phyloP scores from a whole-genome alignment of 2,329 filamentous ascomycete species.

The Phaeosphaeriaceae sp. region DNA sequence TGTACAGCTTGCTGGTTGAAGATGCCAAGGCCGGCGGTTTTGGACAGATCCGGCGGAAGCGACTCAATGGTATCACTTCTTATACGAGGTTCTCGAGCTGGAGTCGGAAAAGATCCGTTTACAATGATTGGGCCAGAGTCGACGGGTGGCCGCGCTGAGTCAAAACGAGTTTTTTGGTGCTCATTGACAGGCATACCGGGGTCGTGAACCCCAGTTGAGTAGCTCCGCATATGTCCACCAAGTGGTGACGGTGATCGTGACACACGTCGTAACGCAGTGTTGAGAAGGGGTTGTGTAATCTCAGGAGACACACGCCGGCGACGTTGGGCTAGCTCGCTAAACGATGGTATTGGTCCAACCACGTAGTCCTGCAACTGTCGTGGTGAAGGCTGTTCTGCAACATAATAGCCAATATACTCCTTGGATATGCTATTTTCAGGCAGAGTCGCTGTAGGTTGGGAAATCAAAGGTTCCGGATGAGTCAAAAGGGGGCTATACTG shows the following conservation, averaged over 20 bases:
- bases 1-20: slow-evolving; percentile 35
- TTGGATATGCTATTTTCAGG: slow-evolving; percentile 51
- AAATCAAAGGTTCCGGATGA: slow-evolving; percentile 24
- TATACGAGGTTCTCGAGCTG: slow-evolving; percentile 28
- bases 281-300: slow-evolving; percentile 46
- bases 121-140: slow-evolving; percentile 48
- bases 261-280: slow-evolving; percentile 42
- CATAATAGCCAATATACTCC: slow-evolving; percentile 59
- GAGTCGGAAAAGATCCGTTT: slow-evolving; percentile 48
- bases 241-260: slow-evolving; percentile 58
- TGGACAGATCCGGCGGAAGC: slow-evolving; percentile 25
- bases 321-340: slow-evolving; percentile 50
- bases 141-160: slow-evolving; percentile 33
- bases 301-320: slow-evolving; percentile 53
- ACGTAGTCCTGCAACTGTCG: slow-evolving; percentile 48
- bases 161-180: slow-evolving; percentile 35
- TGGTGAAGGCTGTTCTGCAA: slow-evolving; percentile 51
- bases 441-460: slow-evolving; percentile 4
- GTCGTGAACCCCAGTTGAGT: slow-evolving; percentile 40
- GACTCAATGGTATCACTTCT: slow-evolving; percentile 35
- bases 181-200: slow-evolving; percentile 17
- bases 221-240: slow-evolving; percentile 50
- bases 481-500: slow-evolving; percentile 28
- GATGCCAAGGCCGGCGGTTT: slow-evolving; percentile 28
- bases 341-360: slow-evolving; percentile 45